Base-by-base conservation (phyloP, 2,329 filamentous ascomycete genomes). In the Dothiorella sarmentorum region DNA sequence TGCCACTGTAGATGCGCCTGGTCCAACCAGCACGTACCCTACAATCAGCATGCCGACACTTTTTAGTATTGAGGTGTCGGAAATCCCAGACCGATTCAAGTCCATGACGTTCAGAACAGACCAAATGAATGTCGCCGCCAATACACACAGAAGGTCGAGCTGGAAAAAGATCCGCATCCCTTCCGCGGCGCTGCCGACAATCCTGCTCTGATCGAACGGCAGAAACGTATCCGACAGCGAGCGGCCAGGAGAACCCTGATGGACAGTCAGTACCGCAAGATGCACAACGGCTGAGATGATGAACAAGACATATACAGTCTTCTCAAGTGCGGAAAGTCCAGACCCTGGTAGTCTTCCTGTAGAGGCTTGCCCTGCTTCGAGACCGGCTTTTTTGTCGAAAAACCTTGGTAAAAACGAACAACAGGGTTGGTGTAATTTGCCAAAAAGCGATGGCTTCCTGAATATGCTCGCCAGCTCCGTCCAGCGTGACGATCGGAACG, bases 131-230 rank as follows among this genome's bases (percentile, higher is more conserved):
- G 22, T 37, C 0, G 31, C 33, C 3, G 17, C 2, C 0, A 26
- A 15, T 11, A 38, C 31, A 29, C 37, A 18, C 1, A 51, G 15
- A 0, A 51, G 31, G 9, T 51, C 47, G 47, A 51, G 38, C 9
- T 51, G 31, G 31, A 51, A 51, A 20, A 51, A 51, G 15, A 51
- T 26, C 29, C 18, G 20, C 47, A 51, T 51, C 3, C 47, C 47
- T 4, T 29, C 47, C 3, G 31, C 47, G 2, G 38, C 20, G 3
- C 31, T 38, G 9, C 31, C n/a, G 7, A 51, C 47, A 4, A 20
- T 20, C 4, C 13, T 10, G 3, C 1, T 5, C 15, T 31, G 31
- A 18, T 33, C 13, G 18, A n/a, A 11, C 1, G 47, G 47, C 6
- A 51, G 6, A 11, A 51, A 51, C 2, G 31, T 15, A 2, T 31